phyloP scores from a whole-genome alignment of 768 basidiomycete genomes.

The Hirschioporus abietinus region DNA sequence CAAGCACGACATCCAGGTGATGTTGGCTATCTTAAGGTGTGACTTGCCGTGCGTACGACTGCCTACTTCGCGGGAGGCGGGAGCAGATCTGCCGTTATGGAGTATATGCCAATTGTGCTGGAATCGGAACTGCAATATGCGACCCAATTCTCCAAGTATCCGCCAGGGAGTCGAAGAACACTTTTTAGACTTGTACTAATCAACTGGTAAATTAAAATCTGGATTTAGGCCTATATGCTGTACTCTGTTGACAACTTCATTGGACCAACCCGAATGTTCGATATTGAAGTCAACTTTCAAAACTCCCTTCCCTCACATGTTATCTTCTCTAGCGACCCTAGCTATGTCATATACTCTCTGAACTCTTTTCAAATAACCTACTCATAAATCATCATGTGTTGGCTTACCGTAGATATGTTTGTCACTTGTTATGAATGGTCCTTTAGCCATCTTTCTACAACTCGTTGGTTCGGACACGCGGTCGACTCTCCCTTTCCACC shows the following conservation, averaged over 20 bases:
- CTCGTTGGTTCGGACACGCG: constrained; percentile 52
- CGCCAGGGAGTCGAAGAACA: neutral
- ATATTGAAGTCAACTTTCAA: too few species aligned
- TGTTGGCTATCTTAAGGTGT: constrained; percentile 2
- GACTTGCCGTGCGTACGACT: neutral
- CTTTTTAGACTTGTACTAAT: neutral
- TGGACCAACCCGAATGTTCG: too few species aligned
- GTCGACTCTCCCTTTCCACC: constrained; percentile 42
- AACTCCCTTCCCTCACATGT: too few species aligned
- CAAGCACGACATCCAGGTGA: constrained; percentile 2
- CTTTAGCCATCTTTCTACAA: constrained; percentile 56
- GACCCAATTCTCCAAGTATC: neutral
- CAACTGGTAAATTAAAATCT: too few species aligned
- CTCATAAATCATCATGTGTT: neutral
- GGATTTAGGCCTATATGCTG: too few species aligned
- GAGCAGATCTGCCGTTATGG: neutral
- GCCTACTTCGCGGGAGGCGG: neutral
- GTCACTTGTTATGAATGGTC: constrained; percentile 34
- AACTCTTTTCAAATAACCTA: neutral
- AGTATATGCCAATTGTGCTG: neutral
- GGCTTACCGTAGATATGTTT: neutral
- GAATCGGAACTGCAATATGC: neutral
- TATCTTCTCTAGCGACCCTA: too few species aligned
- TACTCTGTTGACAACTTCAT: too few species aligned
- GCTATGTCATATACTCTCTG: too few species aligned